Evolutionary conservation across 2,329 filamentous ascomycete genomes (phyloP).

Genomic region (Neofusicoccum sp.): DNA sequence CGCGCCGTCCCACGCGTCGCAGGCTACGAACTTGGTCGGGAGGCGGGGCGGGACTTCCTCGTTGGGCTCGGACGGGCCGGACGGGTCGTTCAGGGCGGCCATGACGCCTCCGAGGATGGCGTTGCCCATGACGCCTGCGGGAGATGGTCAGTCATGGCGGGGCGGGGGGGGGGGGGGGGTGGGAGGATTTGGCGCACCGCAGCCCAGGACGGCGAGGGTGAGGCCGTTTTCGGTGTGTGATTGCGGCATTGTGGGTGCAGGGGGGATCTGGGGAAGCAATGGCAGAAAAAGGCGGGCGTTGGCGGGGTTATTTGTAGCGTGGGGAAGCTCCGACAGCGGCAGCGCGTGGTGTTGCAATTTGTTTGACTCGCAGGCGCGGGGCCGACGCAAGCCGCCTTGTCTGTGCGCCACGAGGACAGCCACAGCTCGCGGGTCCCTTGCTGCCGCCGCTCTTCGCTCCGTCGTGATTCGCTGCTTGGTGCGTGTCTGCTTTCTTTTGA

Average conservation of each 20-base stretch:
- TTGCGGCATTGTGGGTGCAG: neutral
- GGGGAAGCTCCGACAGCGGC: slow-evolving; percentile 8
- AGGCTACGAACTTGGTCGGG: slow-evolving; percentile 76
- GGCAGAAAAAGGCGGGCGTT: neutral
- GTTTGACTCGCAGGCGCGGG: neutral
- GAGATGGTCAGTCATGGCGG: neutral
- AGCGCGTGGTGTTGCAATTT: neutral
- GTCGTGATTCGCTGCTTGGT: neutral
- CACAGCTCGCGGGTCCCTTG: neutral
- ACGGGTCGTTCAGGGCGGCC: slow-evolving; percentile 58
- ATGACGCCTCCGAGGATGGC: slow-evolving; percentile 81
- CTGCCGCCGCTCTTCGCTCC: neutral
- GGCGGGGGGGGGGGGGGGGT: neutral
- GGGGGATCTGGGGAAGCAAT: neutral
- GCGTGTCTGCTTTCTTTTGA: no score
- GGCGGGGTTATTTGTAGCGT: neutral
- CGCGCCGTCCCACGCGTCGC: slow-evolving; percentile 68
- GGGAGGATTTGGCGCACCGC: slow-evolving; percentile 56
- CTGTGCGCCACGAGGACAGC: neutral
- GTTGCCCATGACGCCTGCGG: slow-evolving; percentile 75
- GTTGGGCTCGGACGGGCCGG: slow-evolving; percentile 37
- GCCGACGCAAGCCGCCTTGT: slow-evolving; percentile 15
- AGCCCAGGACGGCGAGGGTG: slow-evolving; percentile 78
- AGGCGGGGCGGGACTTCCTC: slow-evolving; percentile 53
- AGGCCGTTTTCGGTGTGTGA: slow-evolving; percentile 44